Evolutionary conservation across 2,329 filamentous ascomycete species (phyloP).

Genomic region (Anisogramma anomala): DNA sequence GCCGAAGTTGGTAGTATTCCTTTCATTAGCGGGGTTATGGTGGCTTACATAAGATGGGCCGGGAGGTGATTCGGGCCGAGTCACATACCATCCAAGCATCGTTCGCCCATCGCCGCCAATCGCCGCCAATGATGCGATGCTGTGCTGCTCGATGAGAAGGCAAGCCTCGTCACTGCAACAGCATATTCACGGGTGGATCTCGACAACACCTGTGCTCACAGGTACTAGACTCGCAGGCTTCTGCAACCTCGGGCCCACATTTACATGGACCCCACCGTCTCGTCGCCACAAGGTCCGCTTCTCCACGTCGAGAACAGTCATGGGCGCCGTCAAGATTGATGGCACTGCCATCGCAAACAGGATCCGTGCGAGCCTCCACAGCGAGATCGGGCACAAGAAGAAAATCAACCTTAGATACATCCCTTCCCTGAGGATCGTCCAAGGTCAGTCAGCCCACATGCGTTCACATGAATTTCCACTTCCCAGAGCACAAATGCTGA

Average conservation of each 20-base stretch:
- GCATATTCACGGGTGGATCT: neutral
- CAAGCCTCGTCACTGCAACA: neutral
- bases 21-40: too few relatives aligned
- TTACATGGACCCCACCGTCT: too few relatives aligned
- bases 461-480: too few relatives aligned
- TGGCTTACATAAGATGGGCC: too few relatives aligned
- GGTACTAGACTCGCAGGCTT: neutral
- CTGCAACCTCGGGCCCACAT: too few relatives aligned
- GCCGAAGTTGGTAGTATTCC: too few relatives aligned
- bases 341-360: conserved; percentile 88
- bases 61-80: too few relatives aligned
- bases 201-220: neutral
- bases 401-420: conserved; percentile 74
- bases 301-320: conserved; percentile 44
- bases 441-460: too few relatives aligned
- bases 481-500: conserved; percentile 12
- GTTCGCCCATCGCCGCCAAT: too few relatives aligned
- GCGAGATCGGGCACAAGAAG: conserved; percentile 73
- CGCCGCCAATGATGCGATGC: too few relatives aligned
- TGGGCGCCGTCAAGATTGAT: conserved; percentile 87
- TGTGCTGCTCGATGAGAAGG: neutral
- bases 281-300: conserved; percentile 20
- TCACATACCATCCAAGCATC: neutral
- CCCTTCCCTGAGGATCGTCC: conserved; percentile 86
- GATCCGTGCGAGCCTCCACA: conserved; percentile 72